phyloP scores from a whole-genome alignment of 768 basidiomycete species.

The Russula compacta region DNA sequence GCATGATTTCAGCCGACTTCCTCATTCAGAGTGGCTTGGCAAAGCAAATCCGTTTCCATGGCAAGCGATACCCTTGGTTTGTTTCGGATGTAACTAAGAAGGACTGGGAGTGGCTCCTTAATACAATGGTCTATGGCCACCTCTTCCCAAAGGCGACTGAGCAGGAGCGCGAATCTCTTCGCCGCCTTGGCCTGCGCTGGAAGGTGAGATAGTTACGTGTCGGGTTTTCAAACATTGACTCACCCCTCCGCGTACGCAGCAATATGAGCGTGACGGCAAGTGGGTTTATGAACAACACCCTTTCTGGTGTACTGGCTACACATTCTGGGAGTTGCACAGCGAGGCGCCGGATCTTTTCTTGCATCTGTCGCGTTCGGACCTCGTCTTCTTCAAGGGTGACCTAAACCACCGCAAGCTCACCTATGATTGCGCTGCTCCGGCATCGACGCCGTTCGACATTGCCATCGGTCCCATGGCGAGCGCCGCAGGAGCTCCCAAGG shows the following conservation, averaged over 20 bases:
- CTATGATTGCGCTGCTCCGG: conserved; percentile 79
- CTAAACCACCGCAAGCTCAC: conserved; percentile 88
- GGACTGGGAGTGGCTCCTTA: conserved; percentile 90
- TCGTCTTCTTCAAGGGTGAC: conserved; percentile 93
- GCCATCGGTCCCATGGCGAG: conserved; percentile 92
- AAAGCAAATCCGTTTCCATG: conserved; percentile 82
- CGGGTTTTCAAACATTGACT: background rate
- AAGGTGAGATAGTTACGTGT: conserved; percentile 44
- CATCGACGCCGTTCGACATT: conserved; percentile 78
- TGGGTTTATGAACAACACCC: conserved; percentile 94
- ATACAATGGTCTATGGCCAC: conserved; percentile 84
- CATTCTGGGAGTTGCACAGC: conserved; percentile 77
- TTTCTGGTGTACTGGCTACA: conserved; percentile 96
- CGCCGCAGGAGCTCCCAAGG: conserved; percentile 75
- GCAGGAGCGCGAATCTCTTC: conserved; percentile 69
- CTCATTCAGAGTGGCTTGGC: conserved; percentile 85
- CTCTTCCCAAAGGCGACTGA: conserved; percentile 82
- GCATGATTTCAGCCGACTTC: conserved; percentile 64
- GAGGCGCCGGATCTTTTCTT: conserved; percentile 90
- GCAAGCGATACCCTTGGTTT: conserved; percentile 93
- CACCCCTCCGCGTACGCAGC: conserved; percentile 32
- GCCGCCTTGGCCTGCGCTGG: conserved; percentile 77
- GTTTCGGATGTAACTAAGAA: conserved; percentile 88
- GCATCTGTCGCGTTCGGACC: conserved; percentile 79
- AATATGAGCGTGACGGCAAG: conserved; percentile 87